phyloP scores from a whole-genome alignment of 768 basidiomycete genomes.

The Kwoniella pini region DNA sequence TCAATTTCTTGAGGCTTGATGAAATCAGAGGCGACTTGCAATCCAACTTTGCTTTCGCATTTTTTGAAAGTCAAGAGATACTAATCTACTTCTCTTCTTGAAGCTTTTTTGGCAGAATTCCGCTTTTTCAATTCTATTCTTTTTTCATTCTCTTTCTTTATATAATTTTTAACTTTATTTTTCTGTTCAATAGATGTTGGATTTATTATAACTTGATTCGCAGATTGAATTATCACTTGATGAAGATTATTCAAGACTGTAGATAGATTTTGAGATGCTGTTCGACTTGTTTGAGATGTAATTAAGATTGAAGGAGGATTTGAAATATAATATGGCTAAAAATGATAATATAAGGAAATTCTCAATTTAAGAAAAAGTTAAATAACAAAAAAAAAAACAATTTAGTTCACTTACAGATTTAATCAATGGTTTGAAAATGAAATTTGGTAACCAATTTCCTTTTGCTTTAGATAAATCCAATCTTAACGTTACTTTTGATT shows the following conservation, averaged over 20 bases:
- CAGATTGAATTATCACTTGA: constrained; percentile 29
- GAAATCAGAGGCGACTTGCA: no score
- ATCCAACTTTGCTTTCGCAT: no score
- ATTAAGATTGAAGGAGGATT: constrained; percentile 42
- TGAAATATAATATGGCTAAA: constrained; percentile 45
- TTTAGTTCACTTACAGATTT: constrained; percentile 44
- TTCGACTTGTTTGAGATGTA: constrained; percentile 38
- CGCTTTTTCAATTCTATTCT: constrained; percentile 33
- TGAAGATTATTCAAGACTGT: constrained; percentile 36
- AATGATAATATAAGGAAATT: background rate
- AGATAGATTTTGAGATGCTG: constrained; percentile 36
- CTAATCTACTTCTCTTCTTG: constrained; percentile 15
- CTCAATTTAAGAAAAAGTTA: background rate
- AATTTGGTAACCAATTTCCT: constrained; percentile 44
- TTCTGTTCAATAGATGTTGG: constrained; percentile 42
- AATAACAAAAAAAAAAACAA: background rate
- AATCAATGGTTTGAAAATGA: constrained; percentile 31
- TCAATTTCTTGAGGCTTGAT: no score
- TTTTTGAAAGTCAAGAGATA: no score
- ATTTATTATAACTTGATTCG: constrained; percentile 30
- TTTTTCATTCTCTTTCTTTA: constrained; percentile 31
- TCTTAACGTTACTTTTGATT: constrained; percentile 49
- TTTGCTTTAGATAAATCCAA: constrained; percentile 16
- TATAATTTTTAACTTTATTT: constrained; percentile 28
- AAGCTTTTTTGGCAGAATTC: constrained; percentile 14